Base-by-base conservation (phyloP, 805 yeast species). In the Monosporozyma aquatica region DNA sequence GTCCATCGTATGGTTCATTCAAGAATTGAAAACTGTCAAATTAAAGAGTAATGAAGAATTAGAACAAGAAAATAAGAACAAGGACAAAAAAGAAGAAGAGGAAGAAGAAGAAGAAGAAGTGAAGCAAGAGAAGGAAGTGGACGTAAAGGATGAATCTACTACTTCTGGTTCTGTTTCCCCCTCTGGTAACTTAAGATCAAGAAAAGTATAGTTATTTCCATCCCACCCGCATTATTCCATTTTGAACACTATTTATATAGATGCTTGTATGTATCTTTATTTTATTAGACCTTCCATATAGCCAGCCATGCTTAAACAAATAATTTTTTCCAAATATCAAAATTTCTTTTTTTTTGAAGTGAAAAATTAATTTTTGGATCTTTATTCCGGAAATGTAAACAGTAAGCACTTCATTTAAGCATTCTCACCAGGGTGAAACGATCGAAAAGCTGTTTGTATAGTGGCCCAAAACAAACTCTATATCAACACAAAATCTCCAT, bases 1-100 rank as follows among this genome's bases (percentile, higher is more conserved):
- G 0, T 71, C 84, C 1, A 80, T 90, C 41, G 75, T 87, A 11
- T 92, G 98, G 98, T 92, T 90, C 56, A 75, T 89, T 11, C 58
- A 61, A 9, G 97, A 89, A 62, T 59, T 87, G 55, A 61, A 66
- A 15, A 67, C 70, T 43, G 57, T 50, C 3, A 66, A 67, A 43
- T 68, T 61, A 40, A 46, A 45, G 44, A 44, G 52, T 29, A 62
- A 62, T 42, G 47, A 52, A 37, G 54, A 58, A 37, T 45, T 60
- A 49, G 39, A 42, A 44, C 48, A 53, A 21, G 33, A 29, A 28
- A 28, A 18, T 29, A 21, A 29, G 4, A 15, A 14, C 43, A 47
- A 29, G 41, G 32, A 37, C n/a, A n/a, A n/a, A n/a, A n/a, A n/a
- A 37, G 29, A 24, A 6, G 26, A 22, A 17, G 32, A 17, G 14